Conservation (phyloP, 495 filamentous ascomycete species). For the Penicillium robsamsonii region DNA sequence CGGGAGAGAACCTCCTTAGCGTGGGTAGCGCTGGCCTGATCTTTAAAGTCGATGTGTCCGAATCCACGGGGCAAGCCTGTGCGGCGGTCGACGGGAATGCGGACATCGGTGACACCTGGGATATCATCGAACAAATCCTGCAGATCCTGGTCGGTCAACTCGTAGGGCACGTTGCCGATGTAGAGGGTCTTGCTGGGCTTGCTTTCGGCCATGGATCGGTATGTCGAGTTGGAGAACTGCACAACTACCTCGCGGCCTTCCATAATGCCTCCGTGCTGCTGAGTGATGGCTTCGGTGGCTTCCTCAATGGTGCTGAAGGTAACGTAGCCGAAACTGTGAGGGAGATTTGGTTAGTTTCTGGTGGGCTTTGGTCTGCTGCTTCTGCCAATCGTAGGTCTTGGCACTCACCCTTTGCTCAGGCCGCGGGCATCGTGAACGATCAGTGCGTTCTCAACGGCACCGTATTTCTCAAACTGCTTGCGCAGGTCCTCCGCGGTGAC, state of each 20-base stretch:
- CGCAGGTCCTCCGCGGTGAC: slow-evolving; percentile 68
- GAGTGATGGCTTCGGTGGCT: slow-evolving; percentile 59
- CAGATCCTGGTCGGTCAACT: slow-evolving; percentile 84
- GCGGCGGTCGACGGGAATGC: slow-evolving; percentile 84
- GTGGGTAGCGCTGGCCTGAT: slow-evolving; percentile 57
- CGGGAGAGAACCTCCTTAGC: slow-evolving; percentile 57
- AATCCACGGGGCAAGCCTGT: slow-evolving; percentile 89
- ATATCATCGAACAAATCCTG: slow-evolving; percentile 76
- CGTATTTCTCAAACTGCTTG: slow-evolving; percentile 65
- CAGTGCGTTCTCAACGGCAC: slow-evolving; percentile 51
- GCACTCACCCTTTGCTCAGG: slow-evolving; percentile 80
- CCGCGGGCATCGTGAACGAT: slow-evolving; percentile 70
- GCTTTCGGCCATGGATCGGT: slow-evolving; percentile 13
- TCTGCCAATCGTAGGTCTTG: neutral
- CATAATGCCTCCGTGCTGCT: slow-evolving; percentile 66
- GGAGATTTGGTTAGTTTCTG: neutral
- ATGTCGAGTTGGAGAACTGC: slow-evolving; percentile 47
- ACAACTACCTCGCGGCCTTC: slow-evolving; percentile 75
- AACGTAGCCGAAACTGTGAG: slow-evolving; percentile 73
- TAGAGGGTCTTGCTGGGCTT: slow-evolving; percentile 67
- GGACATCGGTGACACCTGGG: slow-evolving; percentile 71
- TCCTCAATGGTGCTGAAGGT: slow-evolving; percentile 57
- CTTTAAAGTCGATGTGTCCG: slow-evolving; percentile 81
- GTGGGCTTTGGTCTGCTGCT: neutral
- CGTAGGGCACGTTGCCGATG: slow-evolving; percentile 86